Conservation (phyloP, 805 yeast species). For the Ogataea dorogensis region DNA sequence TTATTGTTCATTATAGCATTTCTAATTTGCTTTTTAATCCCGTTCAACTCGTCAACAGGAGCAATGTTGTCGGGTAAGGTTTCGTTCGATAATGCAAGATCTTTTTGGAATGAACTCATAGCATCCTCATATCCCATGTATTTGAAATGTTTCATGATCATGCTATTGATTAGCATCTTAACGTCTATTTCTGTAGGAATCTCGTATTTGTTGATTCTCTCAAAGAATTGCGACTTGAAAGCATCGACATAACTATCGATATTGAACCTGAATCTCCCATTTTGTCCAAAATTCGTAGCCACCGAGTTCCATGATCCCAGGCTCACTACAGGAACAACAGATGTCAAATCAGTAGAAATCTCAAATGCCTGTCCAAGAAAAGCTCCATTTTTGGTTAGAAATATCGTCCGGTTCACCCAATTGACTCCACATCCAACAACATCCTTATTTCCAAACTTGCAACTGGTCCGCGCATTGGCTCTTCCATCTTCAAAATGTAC, state of each 20-base stretch:
- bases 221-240: slow-evolving; percentile 33
- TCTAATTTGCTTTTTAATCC: slow-evolving; percentile 42
- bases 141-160: slow-evolving; percentile 47
- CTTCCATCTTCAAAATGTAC: slow-evolving; percentile 37
- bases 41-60: slow-evolving; percentile 25
- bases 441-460: slow-evolving; percentile 56
- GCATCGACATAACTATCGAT: slow-evolving; percentile 45
- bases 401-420: slow-evolving; percentile 58
- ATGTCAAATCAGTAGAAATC: slow-evolving; percentile 33
- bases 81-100: slow-evolving; percentile 34
- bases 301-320: slow-evolving; percentile 42
- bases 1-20: slow-evolving; percentile 41
- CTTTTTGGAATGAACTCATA: slow-evolving; percentile 50
- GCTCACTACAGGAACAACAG: slow-evolving; percentile 50
- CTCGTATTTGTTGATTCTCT: slow-evolving; percentile 19
- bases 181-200: slow-evolving; percentile 20
- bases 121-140: slow-evolving; percentile 58
- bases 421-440: slow-evolving; percentile 83
- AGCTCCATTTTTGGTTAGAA: slow-evolving; percentile 82
- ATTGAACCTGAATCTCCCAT: slow-evolving; percentile 45
- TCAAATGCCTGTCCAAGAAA: slow-evolving; percentile 53
- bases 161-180: slow-evolving; percentile 18
- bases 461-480: slow-evolving; percentile 38
- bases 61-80: slow-evolving; percentile 32
- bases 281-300: slow-evolving; percentile 53